These are phyloP conservation scores for Pythium guiyangense DNA, from an alignment of 352 stramenopile genomes.

Conservation along the genomic window DNA sequence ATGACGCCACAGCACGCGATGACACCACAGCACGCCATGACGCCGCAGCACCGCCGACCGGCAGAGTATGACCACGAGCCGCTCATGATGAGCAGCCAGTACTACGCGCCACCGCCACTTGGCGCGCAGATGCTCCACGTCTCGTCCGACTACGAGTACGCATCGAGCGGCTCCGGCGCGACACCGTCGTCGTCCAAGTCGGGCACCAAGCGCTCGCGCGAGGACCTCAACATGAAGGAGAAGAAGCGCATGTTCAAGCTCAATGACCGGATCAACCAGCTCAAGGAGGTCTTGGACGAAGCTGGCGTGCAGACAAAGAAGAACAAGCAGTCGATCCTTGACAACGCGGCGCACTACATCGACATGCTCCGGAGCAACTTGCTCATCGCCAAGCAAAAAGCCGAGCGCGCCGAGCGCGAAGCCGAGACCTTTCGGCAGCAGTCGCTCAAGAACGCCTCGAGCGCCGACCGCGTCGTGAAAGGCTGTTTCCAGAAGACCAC, in stretches of 20 bases:
- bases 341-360: constrained; percentile 71
- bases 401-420: constrained; percentile 46
- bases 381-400: constrained; percentile 55
- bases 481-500: constrained; percentile 57
- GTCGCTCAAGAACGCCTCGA: constrained; percentile 16
- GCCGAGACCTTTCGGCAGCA: constrained; percentile 45
- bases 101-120: constrained; percentile 38
- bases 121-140: constrained; percentile 50
- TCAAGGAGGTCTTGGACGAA: constrained; percentile 61
- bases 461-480: constrained; percentile 26
- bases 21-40: constrained; percentile 42
- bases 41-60: constrained; percentile 26
- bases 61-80: constrained; percentile 52
- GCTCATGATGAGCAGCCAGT: constrained; percentile 55
- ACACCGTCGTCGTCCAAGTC: constrained; percentile 29
- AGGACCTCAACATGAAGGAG: constrained; percentile 83
- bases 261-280: constrained; percentile 79
- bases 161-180: constrained; percentile 25
- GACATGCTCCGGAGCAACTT: constrained; percentile 58
- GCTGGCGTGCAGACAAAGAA: constrained; percentile 71
- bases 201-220: constrained; percentile 56
- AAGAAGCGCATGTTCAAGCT: constrained; percentile 90
- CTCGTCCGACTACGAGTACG: constrained; percentile 54
- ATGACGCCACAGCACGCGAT: constrained; percentile 40
- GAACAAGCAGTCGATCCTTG: constrained; percentile 74